phyloP scores from a whole-genome alignment of 768 basidiomycete genomes.

The Cyclocybe aegerita region DNA sequence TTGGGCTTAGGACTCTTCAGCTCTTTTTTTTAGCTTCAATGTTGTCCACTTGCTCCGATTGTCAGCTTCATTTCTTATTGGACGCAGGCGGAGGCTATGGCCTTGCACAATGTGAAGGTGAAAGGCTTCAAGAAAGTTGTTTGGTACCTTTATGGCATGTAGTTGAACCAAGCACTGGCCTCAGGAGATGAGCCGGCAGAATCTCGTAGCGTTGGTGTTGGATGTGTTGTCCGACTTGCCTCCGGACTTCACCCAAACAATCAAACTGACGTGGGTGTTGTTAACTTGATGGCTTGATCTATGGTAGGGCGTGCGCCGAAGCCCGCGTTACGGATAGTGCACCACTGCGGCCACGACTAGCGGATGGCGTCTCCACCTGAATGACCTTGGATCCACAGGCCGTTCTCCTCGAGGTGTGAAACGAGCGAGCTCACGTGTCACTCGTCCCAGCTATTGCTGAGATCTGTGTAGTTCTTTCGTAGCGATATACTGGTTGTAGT shows the following conservation, averaged over 20 bases:
- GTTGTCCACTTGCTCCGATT: no score
- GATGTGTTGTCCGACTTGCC: no score
- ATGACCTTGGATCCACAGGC: conserved; percentile 33
- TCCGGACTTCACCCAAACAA: conserved; percentile 28
- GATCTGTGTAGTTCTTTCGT: conserved; percentile 23
- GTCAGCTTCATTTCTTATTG: no score
- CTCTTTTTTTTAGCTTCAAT: no score
- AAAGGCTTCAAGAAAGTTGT: no score
- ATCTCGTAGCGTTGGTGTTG: no score
- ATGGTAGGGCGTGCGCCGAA: conserved; percentile 15
- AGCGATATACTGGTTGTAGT: conserved; percentile 32
- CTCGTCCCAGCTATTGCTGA: conserved; percentile 29
- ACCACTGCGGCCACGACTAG: conserved; percentile 27
- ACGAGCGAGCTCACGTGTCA: conserved; percentile 24
- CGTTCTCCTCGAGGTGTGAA: conserved; percentile 26
- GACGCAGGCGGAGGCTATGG: no score
- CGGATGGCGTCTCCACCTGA: conserved; percentile 23
- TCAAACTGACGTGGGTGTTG: conserved; percentile 29
- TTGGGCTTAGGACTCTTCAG: no score
- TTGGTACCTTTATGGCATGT: no score
- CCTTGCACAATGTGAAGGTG: no score
- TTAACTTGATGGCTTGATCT: conserved; percentile 5
- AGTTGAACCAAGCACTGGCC: no score
- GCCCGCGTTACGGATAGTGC: neutral
- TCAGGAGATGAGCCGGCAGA: no score